Conservation (phyloP, 208 protist species). For the Giardia duodenalis region DNA sequence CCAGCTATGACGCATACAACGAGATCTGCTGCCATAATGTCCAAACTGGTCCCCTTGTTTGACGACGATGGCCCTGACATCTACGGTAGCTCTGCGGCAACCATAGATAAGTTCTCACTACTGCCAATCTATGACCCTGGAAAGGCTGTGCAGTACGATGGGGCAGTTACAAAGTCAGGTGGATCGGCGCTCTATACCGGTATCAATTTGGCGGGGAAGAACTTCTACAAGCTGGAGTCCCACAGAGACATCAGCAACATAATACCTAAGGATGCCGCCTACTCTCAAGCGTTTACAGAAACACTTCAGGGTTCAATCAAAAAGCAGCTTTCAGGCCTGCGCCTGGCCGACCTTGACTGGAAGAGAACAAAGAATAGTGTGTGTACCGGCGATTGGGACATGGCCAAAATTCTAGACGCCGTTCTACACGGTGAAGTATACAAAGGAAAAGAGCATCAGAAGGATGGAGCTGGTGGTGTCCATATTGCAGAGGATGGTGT, state of each 20-base stretch:
- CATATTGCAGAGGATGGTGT: not conserved
- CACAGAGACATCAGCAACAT: not conserved
- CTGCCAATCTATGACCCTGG: too few relatives aligned
- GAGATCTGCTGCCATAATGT: too few relatives aligned
- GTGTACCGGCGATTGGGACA: slow-evolving; percentile 36
- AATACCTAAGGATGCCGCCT: not conserved
- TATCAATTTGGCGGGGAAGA: too few relatives aligned
- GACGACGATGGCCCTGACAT: too few relatives aligned
- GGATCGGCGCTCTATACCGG: too few relatives aligned
- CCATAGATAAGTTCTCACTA: too few relatives aligned
- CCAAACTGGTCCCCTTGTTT: too few relatives aligned
- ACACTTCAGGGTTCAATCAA: not conserved
- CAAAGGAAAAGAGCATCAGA: not conserved
- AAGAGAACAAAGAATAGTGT: slow-evolving; percentile 24
- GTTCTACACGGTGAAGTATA: slow-evolving; percentile 41
- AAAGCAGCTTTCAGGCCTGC: not conserved
- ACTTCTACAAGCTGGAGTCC: too few relatives aligned
- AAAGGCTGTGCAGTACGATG: too few relatives aligned
- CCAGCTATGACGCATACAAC: too few relatives aligned
- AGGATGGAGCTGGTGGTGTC: not conserved
- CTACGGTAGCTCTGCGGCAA: too few relatives aligned
- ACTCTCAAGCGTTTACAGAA: not conserved
- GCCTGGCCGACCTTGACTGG: not conserved
- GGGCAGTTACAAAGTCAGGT: too few relatives aligned
- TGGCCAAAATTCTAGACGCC: slow-evolving; percentile 21